Percentiles rank a stretch among this genome's conserved stretches.
phyloP scores from a whole-genome alignment of 805 yeast genomes.

The Lachancea fermentati region DNA sequence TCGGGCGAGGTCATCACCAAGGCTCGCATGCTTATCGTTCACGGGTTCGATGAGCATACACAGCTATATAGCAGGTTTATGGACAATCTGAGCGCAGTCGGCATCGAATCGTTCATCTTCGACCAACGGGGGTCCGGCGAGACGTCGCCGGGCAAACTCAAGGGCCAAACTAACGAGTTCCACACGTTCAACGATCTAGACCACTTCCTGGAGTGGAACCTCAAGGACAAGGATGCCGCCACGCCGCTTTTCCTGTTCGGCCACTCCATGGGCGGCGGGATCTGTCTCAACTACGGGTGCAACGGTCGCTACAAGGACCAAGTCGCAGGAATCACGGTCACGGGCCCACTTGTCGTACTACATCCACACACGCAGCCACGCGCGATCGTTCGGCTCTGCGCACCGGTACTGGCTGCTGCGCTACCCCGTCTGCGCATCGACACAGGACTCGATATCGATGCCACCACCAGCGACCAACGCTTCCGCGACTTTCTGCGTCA shows the following conservation, averaged over 20 bases:
- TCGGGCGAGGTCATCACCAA: constrained; percentile 19
- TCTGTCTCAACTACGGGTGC: constrained; percentile 55
- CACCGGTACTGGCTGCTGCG: constrained; percentile 37
- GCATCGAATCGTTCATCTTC: constrained; percentile 62
- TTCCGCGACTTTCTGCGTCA: constrained; percentile 42
- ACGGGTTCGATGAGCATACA: constrained; percentile 65
- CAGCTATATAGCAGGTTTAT: constrained; percentile 44
- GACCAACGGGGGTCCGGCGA: constrained; percentile 76
- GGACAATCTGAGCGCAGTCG: constrained; percentile 46
- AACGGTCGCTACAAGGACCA: constrained; percentile 45
- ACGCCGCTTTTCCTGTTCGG: constrained; percentile 48
- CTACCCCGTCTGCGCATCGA: constrained; percentile 49
- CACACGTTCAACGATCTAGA: constrained; percentile 57
- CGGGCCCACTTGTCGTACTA: constrained; percentile 56
- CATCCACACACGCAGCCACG: constrained; percentile 59
- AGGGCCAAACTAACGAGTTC: constrained; percentile 53
- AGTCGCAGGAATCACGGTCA: constrained; percentile 42
- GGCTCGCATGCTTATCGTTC: constrained; percentile 57
- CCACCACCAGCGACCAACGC: constrained; percentile 44
- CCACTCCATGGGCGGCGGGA: constrained; percentile 82
- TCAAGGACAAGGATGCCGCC: constrained; percentile 16
- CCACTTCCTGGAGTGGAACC: constrained; percentile 35
- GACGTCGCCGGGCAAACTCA: constrained; percentile 48
- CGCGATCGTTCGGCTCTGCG: constrained; percentile 34
- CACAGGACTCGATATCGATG: constrained; percentile 50